Evolutionary conservation across 2,329 filamentous ascomycete species (phyloP).

Genomic region (Nannizzia gypsea): DNA sequence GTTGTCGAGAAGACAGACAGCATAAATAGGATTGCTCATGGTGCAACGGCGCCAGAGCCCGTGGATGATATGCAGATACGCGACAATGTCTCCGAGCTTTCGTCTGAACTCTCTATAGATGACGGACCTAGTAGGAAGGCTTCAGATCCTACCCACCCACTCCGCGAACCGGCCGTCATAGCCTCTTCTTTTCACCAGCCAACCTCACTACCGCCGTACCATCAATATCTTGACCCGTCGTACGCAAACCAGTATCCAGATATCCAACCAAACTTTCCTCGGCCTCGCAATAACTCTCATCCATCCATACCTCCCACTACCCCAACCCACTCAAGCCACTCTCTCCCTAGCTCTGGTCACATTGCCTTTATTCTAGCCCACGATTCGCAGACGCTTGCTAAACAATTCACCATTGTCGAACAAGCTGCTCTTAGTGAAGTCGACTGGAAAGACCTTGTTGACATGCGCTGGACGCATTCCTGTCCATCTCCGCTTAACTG

Average conservation of each 20-base stretch:
- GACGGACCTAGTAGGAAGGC: slow-evolving; percentile 6
- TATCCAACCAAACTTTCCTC: slow-evolving; percentile 24
- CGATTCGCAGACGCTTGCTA: slow-evolving; percentile 48
- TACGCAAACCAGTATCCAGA: slow-evolving; percentile 33
- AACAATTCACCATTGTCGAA: slow-evolving; percentile 54
- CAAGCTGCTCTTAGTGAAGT: slow-evolving; percentile 55
- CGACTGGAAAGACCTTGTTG: slow-evolving; percentile 55
- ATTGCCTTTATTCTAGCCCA: slow-evolving; percentile 53
- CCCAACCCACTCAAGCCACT: not conserved
- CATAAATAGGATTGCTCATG: slow-evolving; percentile 37
- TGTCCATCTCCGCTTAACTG: slow-evolving; percentile 44
- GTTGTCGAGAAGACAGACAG: slow-evolving; percentile 42
- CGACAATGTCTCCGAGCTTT: slow-evolving; percentile 44
- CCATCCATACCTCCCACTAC: not conserved
- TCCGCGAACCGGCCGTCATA: slow-evolving; percentile 28
- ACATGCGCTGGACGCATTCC: slow-evolving; percentile 50
- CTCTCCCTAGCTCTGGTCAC: slow-evolving; percentile 27
- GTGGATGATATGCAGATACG: slow-evolving; percentile 32
- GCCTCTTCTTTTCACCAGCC: not conserved
- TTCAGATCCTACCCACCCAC: slow-evolving; percentile 26
- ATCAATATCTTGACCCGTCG: slow-evolving; percentile 16
- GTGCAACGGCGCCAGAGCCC: slow-evolving; percentile 29
- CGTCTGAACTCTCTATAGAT: slow-evolving; percentile 41
- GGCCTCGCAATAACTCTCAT: slow-evolving; percentile 13
- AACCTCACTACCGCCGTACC: not conserved